These are phyloP conservation scores for Corynespora cassiicola DNA, from an alignment of 2,329 filamentous ascomycete genomes.

Conservation along the genomic window DNA sequence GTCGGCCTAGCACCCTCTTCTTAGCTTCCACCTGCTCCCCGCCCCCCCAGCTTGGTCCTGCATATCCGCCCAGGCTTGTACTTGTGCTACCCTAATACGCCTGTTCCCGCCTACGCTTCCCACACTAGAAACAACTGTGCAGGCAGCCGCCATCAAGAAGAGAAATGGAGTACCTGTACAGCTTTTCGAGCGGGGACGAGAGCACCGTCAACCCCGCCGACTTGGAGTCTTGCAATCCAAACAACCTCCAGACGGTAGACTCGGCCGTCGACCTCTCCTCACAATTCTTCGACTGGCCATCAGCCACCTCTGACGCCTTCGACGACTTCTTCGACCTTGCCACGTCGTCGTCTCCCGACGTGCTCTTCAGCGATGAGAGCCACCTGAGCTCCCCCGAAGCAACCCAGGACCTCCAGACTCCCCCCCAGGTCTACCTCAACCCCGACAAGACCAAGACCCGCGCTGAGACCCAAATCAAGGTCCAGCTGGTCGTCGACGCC, in stretches of 20 bases:
- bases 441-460: conserved; percentile 71
- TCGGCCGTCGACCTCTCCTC: conserved; percentile 18
- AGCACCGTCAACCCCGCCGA: conserved; percentile 18
- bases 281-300: conserved; percentile 1
- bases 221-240: conserved; percentile 7
- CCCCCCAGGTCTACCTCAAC: conserved; percentile 21
- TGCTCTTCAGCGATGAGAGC: conserved; percentile 40
- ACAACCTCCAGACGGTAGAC: conserved; percentile 12
- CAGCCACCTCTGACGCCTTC: conserved; percentile 10
- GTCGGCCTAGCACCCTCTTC: too few relatives aligned
- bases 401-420: conserved; percentile 23
- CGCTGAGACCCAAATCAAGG: conserved; percentile 95
- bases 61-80: too few relatives aligned
- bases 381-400: conserved; percentile 38
- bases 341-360: conserved; percentile 29
- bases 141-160: too few relatives aligned
- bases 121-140: too few relatives aligned
- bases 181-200: background rate
- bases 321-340: conserved; percentile 23
- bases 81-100: too few relatives aligned
- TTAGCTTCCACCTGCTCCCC: too few relatives aligned
- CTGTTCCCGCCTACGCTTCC: too few relatives aligned
- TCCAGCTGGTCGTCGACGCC: conserved; percentile 78
- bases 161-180: background rate
- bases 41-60: too few relatives aligned